These are phyloP conservation scores for Neurospora sp. DNA, from an alignment of 495 filamentous ascomycete genomes.

Conservation along the genomic window DNA sequence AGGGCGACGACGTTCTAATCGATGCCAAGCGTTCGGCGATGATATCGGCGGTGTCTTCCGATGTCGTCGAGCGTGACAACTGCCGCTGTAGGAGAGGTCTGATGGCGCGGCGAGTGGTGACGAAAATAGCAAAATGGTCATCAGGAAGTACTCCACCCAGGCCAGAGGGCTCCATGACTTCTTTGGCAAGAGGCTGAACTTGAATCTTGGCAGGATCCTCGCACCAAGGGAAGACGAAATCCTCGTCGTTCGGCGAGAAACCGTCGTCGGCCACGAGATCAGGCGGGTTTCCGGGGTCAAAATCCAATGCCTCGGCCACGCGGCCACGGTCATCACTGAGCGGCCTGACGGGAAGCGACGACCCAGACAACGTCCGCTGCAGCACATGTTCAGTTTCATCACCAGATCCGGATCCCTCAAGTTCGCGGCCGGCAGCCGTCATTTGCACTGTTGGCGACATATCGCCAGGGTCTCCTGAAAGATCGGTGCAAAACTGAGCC, in stretches of 20 bases:
- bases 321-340: slow-evolving; percentile 22
- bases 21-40: slow-evolving; percentile 28
- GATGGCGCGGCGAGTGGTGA: slow-evolving; percentile 39
- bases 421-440: slow-evolving; percentile 25
- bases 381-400: neutral
- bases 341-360: slow-evolving; percentile 32
- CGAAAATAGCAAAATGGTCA: slow-evolving; percentile 55
- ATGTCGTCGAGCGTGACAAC: slow-evolving; percentile 4
- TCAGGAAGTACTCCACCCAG: slow-evolving; percentile 54
- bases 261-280: slow-evolving; percentile 19
- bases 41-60: slow-evolving; percentile 21
- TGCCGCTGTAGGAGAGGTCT: neutral
- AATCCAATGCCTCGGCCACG: slow-evolving; percentile 7
- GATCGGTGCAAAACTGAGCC: slow-evolving; percentile 65
- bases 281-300: slow-evolving; percentile 9
- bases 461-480: slow-evolving; percentile 50
- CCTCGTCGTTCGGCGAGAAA: slow-evolving; percentile 16
- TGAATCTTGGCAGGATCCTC: slow-evolving; percentile 16
- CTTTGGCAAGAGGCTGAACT: slow-evolving; percentile 32
- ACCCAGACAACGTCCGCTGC: slow-evolving; percentile 31
- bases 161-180: slow-evolving; percentile 50
- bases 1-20: slow-evolving; percentile 28
- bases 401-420: slow-evolving; percentile 1
- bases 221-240: slow-evolving; percentile 29
- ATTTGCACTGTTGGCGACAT: slow-evolving; percentile 29